phyloP scores from a whole-genome alignment of 1,139 yeast genomes.

The Yamadazyma siamensis region DNA sequence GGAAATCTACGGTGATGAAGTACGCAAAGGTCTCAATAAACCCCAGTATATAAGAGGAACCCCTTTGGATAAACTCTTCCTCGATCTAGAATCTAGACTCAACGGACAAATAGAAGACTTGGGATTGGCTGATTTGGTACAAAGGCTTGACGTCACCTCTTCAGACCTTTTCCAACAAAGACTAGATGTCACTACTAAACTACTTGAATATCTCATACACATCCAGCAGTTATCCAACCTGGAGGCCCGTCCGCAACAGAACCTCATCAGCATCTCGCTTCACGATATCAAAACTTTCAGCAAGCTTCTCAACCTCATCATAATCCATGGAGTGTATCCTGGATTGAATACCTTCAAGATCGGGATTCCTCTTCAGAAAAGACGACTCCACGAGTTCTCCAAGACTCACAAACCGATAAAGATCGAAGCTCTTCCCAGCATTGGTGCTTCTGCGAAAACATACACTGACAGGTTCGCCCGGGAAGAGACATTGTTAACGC shows the following conservation, averaged over 20 bases:
- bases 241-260: conserved; percentile 20
- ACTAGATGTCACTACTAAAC: conserved; percentile 21
- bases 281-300: conserved; percentile 80
- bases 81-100: conserved; percentile 24
- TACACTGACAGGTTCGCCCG: conserved; percentile 11
- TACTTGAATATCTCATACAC: conserved; percentile 29
- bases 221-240: conserved; percentile 36
- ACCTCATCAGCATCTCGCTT: conserved; percentile 67
- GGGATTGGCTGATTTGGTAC: conserved; percentile 11
- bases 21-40: conserved; percentile 32
- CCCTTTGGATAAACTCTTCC: conserved; percentile 37
- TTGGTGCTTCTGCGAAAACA: conserved; percentile 10
- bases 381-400: conserved; percentile 49
- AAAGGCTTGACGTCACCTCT: neutral
- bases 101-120: conserved; percentile 25
- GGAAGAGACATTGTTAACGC: conserved; percentile 25
- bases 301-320: conserved; percentile 56
- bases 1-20: conserved; percentile 27
- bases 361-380: conserved; percentile 64
- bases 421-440: conserved; percentile 15
- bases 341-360: conserved; percentile 49
- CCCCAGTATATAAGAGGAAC: conserved; percentile 28
- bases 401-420: conserved; percentile 22
- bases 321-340: conserved; percentile 71
- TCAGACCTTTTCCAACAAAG: conserved; percentile 12